A percentile compares a stretch with the other conserved stretches of the same genome.
phyloP scores from a whole-genome alignment of 345 rosid species.

The sweet orange (Citrus sinensis) region DVS_A1.0 CM039163.1:32417501-32418000 shows the following conservation, averaged over 20 bases:
- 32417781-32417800: neutral
- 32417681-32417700: neutral
- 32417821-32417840: neutral
- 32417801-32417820: neutral
- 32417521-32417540: conserved; percentile 10
- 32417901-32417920: no score
- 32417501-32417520: conserved; percentile 6
- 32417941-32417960: no score
- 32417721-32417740: neutral
- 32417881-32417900: no score
- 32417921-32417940: no score
- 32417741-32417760: neutral
- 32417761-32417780: neutral
- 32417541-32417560: neutral
- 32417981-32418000: no score
- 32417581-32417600: conserved; percentile 1
- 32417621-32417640: neutral
- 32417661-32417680: no score
- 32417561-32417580: neutral
- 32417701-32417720: neutral
- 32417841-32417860: neutral
- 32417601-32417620: neutral
- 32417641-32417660: neutral
- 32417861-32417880: neutral
- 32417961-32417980: no score